Evolutionary conservation across 2,329 filamentous ascomycete genomes (phyloP).

Genomic region (Colletotrichum orbiculare): DNA sequence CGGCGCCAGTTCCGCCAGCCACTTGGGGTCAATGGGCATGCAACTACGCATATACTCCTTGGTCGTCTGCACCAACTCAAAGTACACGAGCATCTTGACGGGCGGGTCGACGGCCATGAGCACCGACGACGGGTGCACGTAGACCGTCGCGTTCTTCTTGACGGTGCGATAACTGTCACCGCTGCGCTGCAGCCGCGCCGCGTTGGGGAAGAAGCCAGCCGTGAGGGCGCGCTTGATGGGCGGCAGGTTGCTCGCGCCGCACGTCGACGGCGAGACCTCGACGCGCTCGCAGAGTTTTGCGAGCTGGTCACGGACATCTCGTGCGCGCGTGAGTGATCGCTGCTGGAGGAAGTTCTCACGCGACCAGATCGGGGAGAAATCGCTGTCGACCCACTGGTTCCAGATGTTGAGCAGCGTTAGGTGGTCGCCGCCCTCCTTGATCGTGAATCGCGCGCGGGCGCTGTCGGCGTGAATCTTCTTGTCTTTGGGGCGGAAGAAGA

Average conservation of each 20-base stretch:
- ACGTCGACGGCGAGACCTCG: conserved; percentile 79
- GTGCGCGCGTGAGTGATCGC: conserved; percentile 85
- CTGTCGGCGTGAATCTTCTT: conserved; percentile 97
- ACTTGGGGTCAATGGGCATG: conserved; percentile 85
- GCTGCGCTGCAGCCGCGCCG: conserved; percentile 82
- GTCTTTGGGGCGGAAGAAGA: conserved; percentile 96
- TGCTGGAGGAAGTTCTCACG: conserved; percentile 96
- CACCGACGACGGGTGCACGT: conserved; percentile 89
- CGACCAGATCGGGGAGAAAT: conserved; percentile 88
- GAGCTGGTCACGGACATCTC: conserved; percentile 93
- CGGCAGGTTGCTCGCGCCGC: conserved; percentile 76
- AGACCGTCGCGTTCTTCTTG: conserved; percentile 89
- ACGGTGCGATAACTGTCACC: conserved; percentile 92
- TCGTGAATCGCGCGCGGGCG: conserved; percentile 86
- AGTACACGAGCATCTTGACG: conserved; percentile 86
- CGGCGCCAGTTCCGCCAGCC: conserved; percentile 90
- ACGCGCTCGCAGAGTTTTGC: conserved; percentile 93
- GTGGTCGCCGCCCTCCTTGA: conserved; percentile 92
- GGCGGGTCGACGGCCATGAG: conserved; percentile 82
- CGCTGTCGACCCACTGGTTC: conserved; percentile 94
- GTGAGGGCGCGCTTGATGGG: conserved; percentile 91
- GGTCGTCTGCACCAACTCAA: conserved; percentile 82
- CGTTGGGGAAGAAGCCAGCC: conserved; percentile 94
- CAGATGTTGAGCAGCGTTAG: conserved; percentile 90
- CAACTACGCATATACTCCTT: conserved; percentile 95